Evolutionary conservation across 2,329 filamentous ascomycete species (phyloP), one percentile per base, ranked within the genome.

Genomic region (Rutstroemia sp.): DNA sequence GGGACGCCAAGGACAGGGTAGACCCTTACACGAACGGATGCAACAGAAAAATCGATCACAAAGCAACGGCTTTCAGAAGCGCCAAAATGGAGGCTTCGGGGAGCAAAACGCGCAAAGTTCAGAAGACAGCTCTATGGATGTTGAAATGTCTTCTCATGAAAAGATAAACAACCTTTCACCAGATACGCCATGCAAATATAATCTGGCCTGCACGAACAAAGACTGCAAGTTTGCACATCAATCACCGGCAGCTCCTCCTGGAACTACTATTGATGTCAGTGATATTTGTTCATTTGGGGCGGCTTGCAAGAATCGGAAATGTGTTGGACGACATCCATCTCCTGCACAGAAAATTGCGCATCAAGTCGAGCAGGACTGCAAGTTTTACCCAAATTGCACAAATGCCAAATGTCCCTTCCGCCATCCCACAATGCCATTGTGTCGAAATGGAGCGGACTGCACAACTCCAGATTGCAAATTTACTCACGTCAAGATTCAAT

Each of bases 221-320:
- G 89, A 95, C 60, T 99, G 94, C 75, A 87, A 86, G 63, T 99
- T 90, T 70, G 94, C 90, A 17, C 94, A 99, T 68, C 92, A 96
- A 73, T 96, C 92, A 16, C 91, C 94, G 2, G 91, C 88, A 2
- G 92, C 92, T 34, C 87, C 89, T 3, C 86, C 87, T 2, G 88
- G 87, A 27, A 82, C 81, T 2, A 79, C 84, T 0, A 78, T 97
- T 57, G 94, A 97, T 70, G 79, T 92, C 63, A 82, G 78, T 57
- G 90, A 95, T 66, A 78, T 80, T 17, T 99, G 94, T 75, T 81
- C 81, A 17, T 97, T 88, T 65, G 92, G 91, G 19, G 90, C 84
- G 2, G 91, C 91, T 8, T 99, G 94, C 82, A 95, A 94, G 75
- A 99, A 97, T 77, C 81, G 83, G 67, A 97, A 97, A 75, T 99